Percentiles rank a stretch among this genome's conserved stretches.
Evolutionary conservation across 768 basidiomycete genomes (phyloP).

Genomic region (Tephrocybe sp.): DNA sequence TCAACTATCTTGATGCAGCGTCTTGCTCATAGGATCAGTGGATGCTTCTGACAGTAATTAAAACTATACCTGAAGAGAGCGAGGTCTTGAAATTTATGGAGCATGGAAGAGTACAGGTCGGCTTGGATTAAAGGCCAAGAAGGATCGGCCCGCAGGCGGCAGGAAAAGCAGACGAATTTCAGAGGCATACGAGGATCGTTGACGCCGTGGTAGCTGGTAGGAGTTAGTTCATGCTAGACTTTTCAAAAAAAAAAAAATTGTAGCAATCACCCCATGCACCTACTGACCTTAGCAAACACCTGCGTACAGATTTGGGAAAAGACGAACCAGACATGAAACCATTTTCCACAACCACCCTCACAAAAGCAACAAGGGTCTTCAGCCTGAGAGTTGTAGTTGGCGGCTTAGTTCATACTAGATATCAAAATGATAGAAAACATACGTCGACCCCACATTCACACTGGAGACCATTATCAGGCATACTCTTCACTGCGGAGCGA

Average conservation of each 20-base stretch:
- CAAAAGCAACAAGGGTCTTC: constrained; percentile 63
- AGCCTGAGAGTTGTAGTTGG: constrained; percentile 32
- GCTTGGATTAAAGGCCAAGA: constrained; percentile 71
- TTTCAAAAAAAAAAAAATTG: not conserved
- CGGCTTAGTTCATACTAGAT: not conserved
- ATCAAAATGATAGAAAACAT: constrained; percentile 15
- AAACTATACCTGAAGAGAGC: constrained; percentile 71
- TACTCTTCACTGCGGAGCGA: constrained; percentile 9
- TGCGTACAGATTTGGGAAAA: not conserved
- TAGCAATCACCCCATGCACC: constrained; percentile 59
- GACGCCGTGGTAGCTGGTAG: constrained; percentile 58
- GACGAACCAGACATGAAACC: constrained; percentile 77
- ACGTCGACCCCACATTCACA: constrained; percentile 74
- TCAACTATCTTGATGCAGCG: constrained; percentile 46
- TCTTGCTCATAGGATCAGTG: constrained; percentile 4
- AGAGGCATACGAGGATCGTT: constrained; percentile 58
- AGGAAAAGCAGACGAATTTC: constrained; percentile 74
- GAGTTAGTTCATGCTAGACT: not conserved
- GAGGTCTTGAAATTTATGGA: constrained; percentile 66
- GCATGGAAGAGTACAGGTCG: constrained; percentile 55
- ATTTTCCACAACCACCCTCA: constrained; percentile 69
- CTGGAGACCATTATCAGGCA: constrained; percentile 43
- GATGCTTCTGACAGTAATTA: not conserved
- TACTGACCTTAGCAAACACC: constrained; percentile 19
- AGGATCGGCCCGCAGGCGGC: constrained; percentile 63